Evolutionary conservation across 129 eudicot genomes (phyloP).

Genomic region (Artemisia tridentata): DNA sequence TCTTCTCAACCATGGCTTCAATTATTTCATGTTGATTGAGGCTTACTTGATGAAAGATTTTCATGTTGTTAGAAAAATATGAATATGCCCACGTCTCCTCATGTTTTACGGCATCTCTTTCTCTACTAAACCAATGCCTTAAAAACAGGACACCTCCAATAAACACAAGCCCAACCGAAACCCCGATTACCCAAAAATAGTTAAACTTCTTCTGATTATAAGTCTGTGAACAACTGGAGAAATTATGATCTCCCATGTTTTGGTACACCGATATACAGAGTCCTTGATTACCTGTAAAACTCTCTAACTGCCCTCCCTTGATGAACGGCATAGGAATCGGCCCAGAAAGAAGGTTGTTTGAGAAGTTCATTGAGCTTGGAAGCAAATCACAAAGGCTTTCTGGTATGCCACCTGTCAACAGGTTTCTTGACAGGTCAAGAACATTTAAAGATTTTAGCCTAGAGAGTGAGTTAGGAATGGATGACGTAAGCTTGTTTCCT

Average conservation of each 20-base stretch:
- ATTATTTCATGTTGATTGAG: slow-evolving; percentile 69
- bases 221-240: slow-evolving; percentile 45
- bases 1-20: slow-evolving; percentile 71
- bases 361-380: slow-evolving; percentile 83
- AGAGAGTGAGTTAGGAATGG: slow-evolving; percentile 46
- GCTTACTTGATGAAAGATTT: slow-evolving; percentile 74
- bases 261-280: slow-evolving; percentile 52
- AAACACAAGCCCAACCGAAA: slow-evolving; percentile 49
- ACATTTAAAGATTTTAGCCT: neutral
- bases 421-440: slow-evolving; percentile 1
- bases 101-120: slow-evolving; percentile 36
- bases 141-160: slow-evolving; percentile 52
- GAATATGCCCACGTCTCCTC: slow-evolving; percentile 64
- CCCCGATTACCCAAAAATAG: slow-evolving; percentile 55
- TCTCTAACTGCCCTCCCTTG: slow-evolving; percentile 62
- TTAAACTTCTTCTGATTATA: slow-evolving; percentile 45
- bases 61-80: slow-evolving; percentile 65
- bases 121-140: slow-evolving; percentile 50
- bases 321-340: slow-evolving; percentile 66
- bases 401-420: neutral
- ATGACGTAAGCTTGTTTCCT: slow-evolving; percentile 57
- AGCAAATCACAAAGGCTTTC: slow-evolving; percentile 1
- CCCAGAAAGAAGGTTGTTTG: slow-evolving; percentile 74
- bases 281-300: slow-evolving; percentile 64
- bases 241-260: slow-evolving; percentile 33